Evolutionary conservation across 768 basidiomycete species (phyloP).

Genomic region (Leucosporidium creatinivorum): DNA sequence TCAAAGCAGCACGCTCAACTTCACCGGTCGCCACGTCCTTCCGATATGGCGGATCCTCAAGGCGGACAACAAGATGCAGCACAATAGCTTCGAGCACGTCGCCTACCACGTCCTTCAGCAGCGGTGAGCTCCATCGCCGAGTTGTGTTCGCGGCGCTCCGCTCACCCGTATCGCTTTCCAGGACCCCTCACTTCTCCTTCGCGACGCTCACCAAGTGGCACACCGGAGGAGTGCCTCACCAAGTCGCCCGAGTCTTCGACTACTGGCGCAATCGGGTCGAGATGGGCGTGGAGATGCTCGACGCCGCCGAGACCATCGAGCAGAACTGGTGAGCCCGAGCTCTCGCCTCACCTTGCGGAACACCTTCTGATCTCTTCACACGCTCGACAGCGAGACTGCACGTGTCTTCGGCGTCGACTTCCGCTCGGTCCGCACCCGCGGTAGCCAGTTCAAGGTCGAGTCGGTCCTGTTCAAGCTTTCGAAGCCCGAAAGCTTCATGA

Average conservation of each 20-base stretch:
- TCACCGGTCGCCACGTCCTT: slow-evolving; percentile 79
- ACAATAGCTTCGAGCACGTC: slow-evolving; percentile 84
- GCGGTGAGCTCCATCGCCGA: slow-evolving; percentile 50
- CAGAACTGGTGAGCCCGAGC: slow-evolving; percentile 69
- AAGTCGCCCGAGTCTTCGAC: slow-evolving; percentile 52
- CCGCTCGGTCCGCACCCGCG: slow-evolving; percentile 85
- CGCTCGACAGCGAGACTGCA: slow-evolving; percentile 71
- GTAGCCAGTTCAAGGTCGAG: slow-evolving; percentile 98
- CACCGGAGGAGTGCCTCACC: slow-evolving; percentile 53
- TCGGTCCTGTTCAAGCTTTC: slow-evolving; percentile 96
- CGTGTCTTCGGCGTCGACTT: slow-evolving; percentile 97
- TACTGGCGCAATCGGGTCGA: slow-evolving; percentile 61
- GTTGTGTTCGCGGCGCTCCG: background rate
- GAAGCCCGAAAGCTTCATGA: slow-evolving; percentile 86
- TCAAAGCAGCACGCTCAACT: slow-evolving; percentile 72
- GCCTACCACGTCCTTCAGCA: slow-evolving; percentile 68
- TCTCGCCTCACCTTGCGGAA: background rate
- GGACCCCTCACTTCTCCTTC: slow-evolving; percentile 67
- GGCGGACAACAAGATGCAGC: slow-evolving; percentile 64
- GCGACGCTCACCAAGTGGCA: slow-evolving; percentile 64
- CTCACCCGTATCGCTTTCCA: slow-evolving; percentile 37
- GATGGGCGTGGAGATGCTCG: slow-evolving; percentile 70
- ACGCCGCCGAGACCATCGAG: slow-evolving; percentile 69
- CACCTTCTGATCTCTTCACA: background rate
- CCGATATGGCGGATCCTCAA: slow-evolving; percentile 91